Base-by-base conservation (phyloP, 2,329 filamentous ascomycete genomes). In the Hymenoscyphus occultus region DNA sequence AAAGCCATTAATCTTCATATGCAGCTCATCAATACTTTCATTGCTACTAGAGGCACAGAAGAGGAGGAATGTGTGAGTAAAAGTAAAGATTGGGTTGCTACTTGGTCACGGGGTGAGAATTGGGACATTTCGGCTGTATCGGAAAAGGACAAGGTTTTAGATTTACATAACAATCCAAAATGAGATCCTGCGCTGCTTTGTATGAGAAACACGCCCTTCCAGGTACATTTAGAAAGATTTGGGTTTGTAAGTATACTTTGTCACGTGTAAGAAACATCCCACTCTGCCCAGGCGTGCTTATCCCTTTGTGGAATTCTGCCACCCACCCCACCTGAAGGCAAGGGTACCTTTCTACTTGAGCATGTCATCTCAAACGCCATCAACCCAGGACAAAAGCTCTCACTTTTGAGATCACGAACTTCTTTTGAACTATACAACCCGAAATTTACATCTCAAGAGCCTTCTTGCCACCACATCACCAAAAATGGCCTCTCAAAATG, bases 1-100 rank as follows among this genome's bases (percentile, higher is more conserved):
- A 88, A 90, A 73, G 87, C 88, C 2, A 75, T 89, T 64, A 88
- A 82, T 73, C 88, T 87, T 1, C 87, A 90, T 70, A 82, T 83
- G 64, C 86, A 90, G 70, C 81, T 90, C 12, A 79, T 90, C 35
- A 84, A 83, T 70, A 81, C 85, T 9, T 83, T 85, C 69, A 76
- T 78, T 19, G 74, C 79, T 9, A 84, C 83, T 2, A 51, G 45
- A 4, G 45, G n/a, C 2, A 19, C 19, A n/a, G 45, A 51, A 10
- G 45, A 42, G 68, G 70, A 16, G 75, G 56, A 51, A 28, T 51
- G 45, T 13, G 22, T 51, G 22, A 51, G 45, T 12, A 51, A 51
- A 6, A 51, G 45, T 19, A 51, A 51, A 51, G 45, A 51, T 51
- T 51, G 45, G 45, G 45, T 51, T 51, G 45, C 45, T 51, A 22